phyloP scores from a whole-genome alignment of 164 flowering plant genomes.

The Sedum album region DNA sequence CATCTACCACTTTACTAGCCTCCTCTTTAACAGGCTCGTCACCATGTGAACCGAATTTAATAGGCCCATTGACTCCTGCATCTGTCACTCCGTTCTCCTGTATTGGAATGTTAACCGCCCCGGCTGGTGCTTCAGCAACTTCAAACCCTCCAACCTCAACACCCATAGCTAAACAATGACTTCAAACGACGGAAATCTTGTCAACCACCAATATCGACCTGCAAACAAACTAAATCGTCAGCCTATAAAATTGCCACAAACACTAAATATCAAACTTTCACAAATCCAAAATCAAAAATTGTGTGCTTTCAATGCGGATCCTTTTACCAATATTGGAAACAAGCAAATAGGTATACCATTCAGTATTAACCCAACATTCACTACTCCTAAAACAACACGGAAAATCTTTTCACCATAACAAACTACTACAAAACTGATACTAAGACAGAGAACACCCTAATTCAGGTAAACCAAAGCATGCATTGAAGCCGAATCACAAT shows the following conservation, averaged over 20 bases:
- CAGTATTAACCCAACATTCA: not conserved
- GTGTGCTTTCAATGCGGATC: not conserved
- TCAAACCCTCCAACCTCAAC: conserved; percentile 59
- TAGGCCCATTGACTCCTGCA: conserved; percentile 31
- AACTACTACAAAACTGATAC: not conserved
- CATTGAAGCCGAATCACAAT: not conserved
- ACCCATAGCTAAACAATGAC: conserved; percentile 29
- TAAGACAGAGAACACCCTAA: not conserved
- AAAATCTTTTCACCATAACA: not conserved
- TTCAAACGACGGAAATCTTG: not conserved
- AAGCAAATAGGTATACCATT: too few relatives aligned
- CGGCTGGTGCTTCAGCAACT: conserved; percentile 31
- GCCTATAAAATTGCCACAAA: not conserved
- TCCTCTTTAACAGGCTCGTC: conserved; percentile 44
- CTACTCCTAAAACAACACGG: not conserved
- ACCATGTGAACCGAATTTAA: conserved; percentile 59
- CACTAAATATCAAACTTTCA: not conserved
- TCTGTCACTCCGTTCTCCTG: conserved; percentile 36
- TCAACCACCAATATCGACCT: conserved; percentile 11
- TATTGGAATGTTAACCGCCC: conserved; percentile 20
- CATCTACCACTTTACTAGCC: conserved; percentile 15
- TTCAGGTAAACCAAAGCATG: not conserved
- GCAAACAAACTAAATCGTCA: not conserved
- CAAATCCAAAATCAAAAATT: not conserved
- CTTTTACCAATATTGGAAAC: not conserved